phyloP scores from a whole-genome alignment of 179 eudicot species.

The Spergularia azorica region DNA sequence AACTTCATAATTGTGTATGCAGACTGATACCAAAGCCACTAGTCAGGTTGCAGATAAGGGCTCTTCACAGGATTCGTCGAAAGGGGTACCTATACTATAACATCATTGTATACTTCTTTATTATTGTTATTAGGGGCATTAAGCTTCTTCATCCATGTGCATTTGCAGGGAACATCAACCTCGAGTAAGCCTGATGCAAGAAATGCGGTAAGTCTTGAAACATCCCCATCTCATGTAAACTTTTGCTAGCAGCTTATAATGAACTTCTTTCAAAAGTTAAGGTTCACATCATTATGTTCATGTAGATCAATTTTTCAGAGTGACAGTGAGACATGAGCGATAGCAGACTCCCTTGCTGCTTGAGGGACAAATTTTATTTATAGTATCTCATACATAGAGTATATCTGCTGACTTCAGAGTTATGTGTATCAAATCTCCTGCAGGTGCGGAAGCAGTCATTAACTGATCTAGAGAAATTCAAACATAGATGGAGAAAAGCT shows the following conservation, averaged over 20 bases:
- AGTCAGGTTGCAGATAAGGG: constrained; percentile 20
- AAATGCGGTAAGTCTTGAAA: constrained; percentile 36
- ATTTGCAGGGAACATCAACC: constrained; percentile 38
- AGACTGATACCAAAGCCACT: constrained; percentile 31
- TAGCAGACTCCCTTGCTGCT: no score
- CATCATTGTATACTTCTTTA: neutral
- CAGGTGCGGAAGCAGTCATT: constrained; percentile 57
- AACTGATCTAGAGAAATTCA: constrained; percentile 52
- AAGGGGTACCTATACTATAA: constrained; percentile 22
- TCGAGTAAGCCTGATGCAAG: constrained; percentile 38
- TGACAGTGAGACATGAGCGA: no score
- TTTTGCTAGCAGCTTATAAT: neutral
- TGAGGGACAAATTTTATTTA: no score
- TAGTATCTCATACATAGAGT: no score
- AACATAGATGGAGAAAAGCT: constrained; percentile 61
- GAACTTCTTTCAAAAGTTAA: neutral
- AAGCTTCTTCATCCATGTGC: constrained; percentile 6
- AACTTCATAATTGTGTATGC: constrained; percentile 5
- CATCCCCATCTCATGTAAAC: neutral
- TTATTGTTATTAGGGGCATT: neutral
- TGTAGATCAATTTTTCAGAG: neutral
- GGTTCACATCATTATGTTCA: neutral
- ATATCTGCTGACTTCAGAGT: neutral
- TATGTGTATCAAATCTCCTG: constrained; percentile 19
- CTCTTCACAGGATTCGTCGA: constrained; percentile 18